A percentile compares a stretch with the other conserved stretches of the same genome.
Evolutionary conservation across 495 filamentous ascomycete species (phyloP).

Genomic region (Acidomyces sp.): DNA sequence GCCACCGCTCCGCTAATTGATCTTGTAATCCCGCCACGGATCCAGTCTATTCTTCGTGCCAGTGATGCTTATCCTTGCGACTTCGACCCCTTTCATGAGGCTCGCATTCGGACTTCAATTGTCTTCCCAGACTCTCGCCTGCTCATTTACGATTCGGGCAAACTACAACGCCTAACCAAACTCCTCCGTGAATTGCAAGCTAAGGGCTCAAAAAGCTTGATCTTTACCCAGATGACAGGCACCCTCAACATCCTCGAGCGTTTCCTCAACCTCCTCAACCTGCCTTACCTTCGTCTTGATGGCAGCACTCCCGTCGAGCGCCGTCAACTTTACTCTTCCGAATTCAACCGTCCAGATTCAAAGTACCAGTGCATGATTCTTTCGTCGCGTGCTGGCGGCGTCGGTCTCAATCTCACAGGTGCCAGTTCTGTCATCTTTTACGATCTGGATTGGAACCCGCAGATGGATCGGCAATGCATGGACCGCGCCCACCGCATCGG

Average conservation of each 20-base stretch:
- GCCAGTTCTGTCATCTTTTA: constrained; percentile 99
- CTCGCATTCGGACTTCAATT: constrained; percentile 82
- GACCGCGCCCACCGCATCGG: constrained; percentile 96
- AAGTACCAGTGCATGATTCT: constrained; percentile 89
- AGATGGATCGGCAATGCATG: constrained; percentile 99
- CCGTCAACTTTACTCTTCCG: constrained; percentile 86
- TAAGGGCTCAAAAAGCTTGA: constrained; percentile 82
- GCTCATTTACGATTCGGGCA: constrained; percentile 95
- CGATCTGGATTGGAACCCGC: constrained; percentile 98
- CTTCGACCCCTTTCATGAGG: constrained; percentile 79
- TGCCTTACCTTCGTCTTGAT: constrained; percentile 91
- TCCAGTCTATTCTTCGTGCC: constrained; percentile 24
- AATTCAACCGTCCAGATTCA: constrained; percentile 55
- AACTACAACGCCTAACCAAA: constrained; percentile 79
- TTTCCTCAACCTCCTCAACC: constrained; percentile 94
- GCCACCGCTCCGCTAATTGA: constrained; percentile 14
- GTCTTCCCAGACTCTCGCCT: constrained; percentile 94
- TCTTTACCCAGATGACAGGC: constrained; percentile 99
- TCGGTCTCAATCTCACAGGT: constrained; percentile 93
- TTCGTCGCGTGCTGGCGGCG: constrained; percentile 81
- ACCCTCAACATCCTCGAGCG: constrained; percentile 95
- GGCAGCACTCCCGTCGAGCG: constrained; percentile 90
- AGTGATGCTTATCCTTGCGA: constrained; percentile 13
- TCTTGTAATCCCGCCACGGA: constrained; percentile 2
- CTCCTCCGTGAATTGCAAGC: constrained; percentile 78